These are phyloP conservation scores for Linaria vulgaris DNA, from an alignment of 257 asterid species.

Conservation along the genomic window DNA sequence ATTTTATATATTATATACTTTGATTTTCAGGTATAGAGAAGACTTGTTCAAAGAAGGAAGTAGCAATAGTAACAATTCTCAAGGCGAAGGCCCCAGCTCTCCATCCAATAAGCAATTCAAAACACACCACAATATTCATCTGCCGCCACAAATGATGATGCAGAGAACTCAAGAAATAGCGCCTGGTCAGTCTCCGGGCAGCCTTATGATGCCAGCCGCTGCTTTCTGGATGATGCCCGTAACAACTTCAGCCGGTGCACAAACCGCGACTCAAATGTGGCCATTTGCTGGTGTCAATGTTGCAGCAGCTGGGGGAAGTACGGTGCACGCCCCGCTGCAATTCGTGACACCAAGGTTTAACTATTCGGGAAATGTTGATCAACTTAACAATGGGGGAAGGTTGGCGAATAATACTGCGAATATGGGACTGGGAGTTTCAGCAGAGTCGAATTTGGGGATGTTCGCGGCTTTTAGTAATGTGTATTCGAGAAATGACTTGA, in stretches of 20 bases:
- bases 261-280: constrained; percentile 52
- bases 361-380: constrained; percentile 45
- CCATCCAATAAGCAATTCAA: constrained; percentile 45
- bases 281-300: constrained; percentile 37
- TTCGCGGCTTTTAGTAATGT: constrained; percentile 52
- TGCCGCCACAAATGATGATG: constrained; percentile 18
- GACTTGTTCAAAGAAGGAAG: constrained; percentile 66
- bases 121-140: constrained; percentile 17
- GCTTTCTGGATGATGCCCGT: constrained; percentile 79
- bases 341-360: constrained; percentile 61
- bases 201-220: constrained; percentile 42
- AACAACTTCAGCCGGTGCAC: constrained; percentile 25
- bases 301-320: constrained; percentile 25
- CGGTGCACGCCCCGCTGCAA: constrained; percentile 38
- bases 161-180: constrained; percentile 35
- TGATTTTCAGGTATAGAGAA: constrained; percentile 43
- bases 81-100: constrained; percentile 51
- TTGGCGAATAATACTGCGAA: no score
- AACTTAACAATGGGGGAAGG: no score
- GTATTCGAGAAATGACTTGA: constrained; percentile 46
- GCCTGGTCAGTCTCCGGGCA: constrained; percentile 38
- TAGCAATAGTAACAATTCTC: constrained; percentile 24
- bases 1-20: no score
- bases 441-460: constrained; percentile 66
- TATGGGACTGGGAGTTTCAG: constrained; percentile 53